Percentiles rank a stretch among this genome's conserved stretches.
These are phyloP conservation scores for Pseudogymnoascus sp. DNA, from an alignment of 2,329 filamentous ascomycete genomes.

Conservation along the genomic window DNA sequence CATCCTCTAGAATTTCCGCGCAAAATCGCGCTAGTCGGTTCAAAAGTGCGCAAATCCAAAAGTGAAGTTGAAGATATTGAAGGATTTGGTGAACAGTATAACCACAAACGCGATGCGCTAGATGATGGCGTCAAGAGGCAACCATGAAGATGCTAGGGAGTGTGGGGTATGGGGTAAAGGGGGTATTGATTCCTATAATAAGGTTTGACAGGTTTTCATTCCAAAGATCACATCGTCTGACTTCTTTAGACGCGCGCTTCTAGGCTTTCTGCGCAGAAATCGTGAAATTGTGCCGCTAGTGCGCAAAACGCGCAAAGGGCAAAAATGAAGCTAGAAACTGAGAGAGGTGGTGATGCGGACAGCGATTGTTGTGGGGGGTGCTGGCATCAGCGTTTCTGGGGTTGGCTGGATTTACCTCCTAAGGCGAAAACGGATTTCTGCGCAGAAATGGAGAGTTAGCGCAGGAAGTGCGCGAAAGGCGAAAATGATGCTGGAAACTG, in stretches of 20 bases:
- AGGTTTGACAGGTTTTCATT: background rate
- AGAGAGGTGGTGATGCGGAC: background rate
- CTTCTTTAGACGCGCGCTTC: background rate
- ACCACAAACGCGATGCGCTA: background rate
- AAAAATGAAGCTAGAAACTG: background rate
- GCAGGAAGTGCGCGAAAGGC: background rate
- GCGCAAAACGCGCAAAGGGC: background rate
- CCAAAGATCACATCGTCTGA: background rate
- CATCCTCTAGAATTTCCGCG: background rate
- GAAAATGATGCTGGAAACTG: background rate
- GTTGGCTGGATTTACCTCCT: background rate
- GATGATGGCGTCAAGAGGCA: background rate
- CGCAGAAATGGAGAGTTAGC: background rate
- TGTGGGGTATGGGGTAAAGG: background rate
- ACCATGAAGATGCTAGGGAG: background rate
- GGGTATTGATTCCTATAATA: background rate
- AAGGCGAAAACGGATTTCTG: background rate
- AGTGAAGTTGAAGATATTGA: background rate
- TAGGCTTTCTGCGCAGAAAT: background rate
- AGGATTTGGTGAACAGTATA: background rate
- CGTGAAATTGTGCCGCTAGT: background rate
- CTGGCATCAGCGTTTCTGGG: background rate
- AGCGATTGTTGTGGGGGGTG: background rate
- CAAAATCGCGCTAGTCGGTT: background rate
- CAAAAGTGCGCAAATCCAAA: background rate